Conservation (phyloP, 2,329 filamentous ascomycete species). For the Cordyceps fumosorosea region DNA sequence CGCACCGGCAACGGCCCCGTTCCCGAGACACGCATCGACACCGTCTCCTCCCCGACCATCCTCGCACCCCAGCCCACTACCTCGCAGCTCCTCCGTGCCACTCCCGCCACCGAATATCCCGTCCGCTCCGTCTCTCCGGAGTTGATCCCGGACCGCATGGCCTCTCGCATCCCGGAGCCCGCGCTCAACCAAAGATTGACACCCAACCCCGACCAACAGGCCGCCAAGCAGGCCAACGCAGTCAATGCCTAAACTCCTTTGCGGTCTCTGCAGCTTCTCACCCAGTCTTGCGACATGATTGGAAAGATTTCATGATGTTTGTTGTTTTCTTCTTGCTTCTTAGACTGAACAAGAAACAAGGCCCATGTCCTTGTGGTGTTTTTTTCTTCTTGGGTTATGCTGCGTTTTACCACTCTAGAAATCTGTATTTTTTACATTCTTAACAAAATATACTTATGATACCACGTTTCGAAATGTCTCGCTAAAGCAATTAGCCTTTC, state of each 20-base stretch:
- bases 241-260: constrained; percentile 18
- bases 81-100: constrained; percentile 46
- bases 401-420: background rate
- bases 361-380: background rate
- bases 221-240: constrained; percentile 22
- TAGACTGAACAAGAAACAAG: background rate
- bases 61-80: constrained; percentile 49
- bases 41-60: constrained; percentile 39
- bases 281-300: background rate
- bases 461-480: constrained; percentile 1
- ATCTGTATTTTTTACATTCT: background rate
- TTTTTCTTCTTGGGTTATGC: background rate
- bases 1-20: constrained; percentile 42
- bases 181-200: constrained; percentile 38
- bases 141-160: constrained; percentile 57
- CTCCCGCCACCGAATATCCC: constrained; percentile 49
- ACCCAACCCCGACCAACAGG: constrained; percentile 41
- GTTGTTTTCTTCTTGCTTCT: background rate
- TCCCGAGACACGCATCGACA: constrained; percentile 35
- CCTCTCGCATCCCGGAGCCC: constrained; percentile 47
- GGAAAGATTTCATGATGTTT: background rate
- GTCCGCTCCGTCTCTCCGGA: constrained; percentile 52
- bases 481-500: background rate
- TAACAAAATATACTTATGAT: constrained; percentile 1
- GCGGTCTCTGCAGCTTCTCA: background rate